Conservation (phyloP, 2,329 filamentous ascomycete species). For the Parafenestella ontariensis region DNA sequence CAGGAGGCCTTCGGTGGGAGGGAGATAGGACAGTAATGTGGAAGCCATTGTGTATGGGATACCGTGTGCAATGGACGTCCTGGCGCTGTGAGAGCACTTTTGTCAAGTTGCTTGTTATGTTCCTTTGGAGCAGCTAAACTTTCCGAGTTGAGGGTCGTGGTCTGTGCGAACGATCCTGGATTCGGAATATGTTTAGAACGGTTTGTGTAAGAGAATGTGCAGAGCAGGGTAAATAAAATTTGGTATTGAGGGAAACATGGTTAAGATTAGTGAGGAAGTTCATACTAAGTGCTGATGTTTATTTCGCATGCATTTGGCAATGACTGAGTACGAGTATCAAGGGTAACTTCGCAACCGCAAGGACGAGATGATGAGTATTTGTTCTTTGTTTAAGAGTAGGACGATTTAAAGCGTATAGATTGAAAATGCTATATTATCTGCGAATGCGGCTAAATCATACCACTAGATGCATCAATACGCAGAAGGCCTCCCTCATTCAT, state of each 20-base stretch:
- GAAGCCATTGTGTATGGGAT: slow-evolving; percentile 35
- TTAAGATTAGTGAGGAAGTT: background rate
- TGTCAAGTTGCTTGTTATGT: background rate
- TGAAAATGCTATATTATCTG: background rate
- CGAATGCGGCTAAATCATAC: background rate
- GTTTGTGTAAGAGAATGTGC: no score
- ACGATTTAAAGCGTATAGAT: background rate
- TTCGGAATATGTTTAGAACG: no score
- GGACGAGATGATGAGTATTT: background rate
- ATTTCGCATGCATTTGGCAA: background rate
- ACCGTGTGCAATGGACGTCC: background rate
- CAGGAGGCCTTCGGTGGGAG: slow-evolving; percentile 58
- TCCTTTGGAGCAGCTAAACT: background rate
- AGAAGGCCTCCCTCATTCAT: background rate
- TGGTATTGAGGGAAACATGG: no score
- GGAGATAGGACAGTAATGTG: slow-evolving; percentile 51
- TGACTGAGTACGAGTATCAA: background rate
- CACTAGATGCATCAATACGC: background rate
- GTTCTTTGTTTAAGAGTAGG: background rate
- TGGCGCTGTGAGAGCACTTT: background rate
- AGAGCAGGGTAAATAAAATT: no score
- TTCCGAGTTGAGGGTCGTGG: background rate
- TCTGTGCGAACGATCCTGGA: background rate
- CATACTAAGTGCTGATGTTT: background rate
- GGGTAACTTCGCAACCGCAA: background rate